Evolutionary conservation across 2,329 filamentous ascomycete species (phyloP), one percentile per base, ranked within the genome.

Genomic region (Fusarium sp.): DNA sequence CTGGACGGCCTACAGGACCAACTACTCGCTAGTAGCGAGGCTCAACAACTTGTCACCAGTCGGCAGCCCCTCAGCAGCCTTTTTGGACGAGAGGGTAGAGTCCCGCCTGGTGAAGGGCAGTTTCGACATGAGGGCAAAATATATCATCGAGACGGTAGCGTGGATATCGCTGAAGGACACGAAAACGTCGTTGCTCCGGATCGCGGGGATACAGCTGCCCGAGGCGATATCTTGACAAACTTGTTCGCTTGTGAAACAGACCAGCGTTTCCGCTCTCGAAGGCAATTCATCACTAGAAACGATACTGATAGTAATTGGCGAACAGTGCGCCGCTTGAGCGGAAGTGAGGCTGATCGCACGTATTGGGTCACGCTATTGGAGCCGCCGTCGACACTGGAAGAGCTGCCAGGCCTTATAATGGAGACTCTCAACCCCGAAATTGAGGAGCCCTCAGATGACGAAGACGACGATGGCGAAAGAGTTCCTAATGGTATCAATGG

Each of bases 1-100:
- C 83, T 95, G 7, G 89, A 92, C 56, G 89, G 89, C 3, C 84
- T 94, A 65, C 91, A 94, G 72, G 91, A 94, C 64, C 91, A 94
- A 74, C 86, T 91, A 53, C 88, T 92, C 77, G 87, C 92, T 36
- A 91, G 91, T 62, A 89, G 88, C 20, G 89, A 94, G 69, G 89
- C 92, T 12, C 88, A 91, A 59, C 91, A 95, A 70, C 86, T 96
- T 8, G 87, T 96, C 14, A 86, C 89, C 15, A 88, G 90, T 51
- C 87, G 91, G 40, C 91, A 93, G 70, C 92, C 92, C 1, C 84
- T 95, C 44, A 94, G 91, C 75, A 88, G 88, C 67, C 79, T 88
- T 47, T 94, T 94, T 64, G 91, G 91, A 2, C 88, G 92, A 42
- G 90, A 92, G 62, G 90, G 90, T 2, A 83, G 85, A 55, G 88